Evolutionary conservation across 305 asterid genomes (phyloP).

Genomic region (Nicotiana rustica): DNA sequence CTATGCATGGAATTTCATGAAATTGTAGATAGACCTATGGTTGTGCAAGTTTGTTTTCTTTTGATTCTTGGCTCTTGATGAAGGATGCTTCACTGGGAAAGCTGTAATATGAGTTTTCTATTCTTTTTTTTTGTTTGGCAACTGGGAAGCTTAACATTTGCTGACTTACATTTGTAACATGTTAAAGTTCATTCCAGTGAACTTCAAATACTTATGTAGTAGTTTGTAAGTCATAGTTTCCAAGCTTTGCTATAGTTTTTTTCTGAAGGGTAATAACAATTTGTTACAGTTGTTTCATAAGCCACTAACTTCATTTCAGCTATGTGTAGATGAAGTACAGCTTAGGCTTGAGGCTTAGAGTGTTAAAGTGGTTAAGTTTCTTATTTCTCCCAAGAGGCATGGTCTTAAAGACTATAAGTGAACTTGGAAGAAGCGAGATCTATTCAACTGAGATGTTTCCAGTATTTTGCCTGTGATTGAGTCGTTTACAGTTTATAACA

Average conservation of each 20-base stretch:
- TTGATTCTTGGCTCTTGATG: not conserved
- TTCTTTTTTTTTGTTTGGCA: not conserved
- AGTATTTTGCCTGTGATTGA: conserved; percentile 6
- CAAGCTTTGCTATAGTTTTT: not conserved
- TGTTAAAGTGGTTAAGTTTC: not conserved
- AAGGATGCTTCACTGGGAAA: not conserved
- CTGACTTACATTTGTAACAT: not conserved
- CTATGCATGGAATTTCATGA: no score
- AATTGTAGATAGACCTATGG: not conserved
- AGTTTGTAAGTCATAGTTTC: not conserved
- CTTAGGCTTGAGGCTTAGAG: not conserved
- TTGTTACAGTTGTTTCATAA: not conserved
- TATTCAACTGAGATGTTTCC: not conserved
- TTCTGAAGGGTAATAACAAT: not conserved
- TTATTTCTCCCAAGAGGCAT: not conserved
- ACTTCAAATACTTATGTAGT: not conserved
- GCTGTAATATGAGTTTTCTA: not conserved
- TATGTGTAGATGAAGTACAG: not conserved
- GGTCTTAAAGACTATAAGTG: not conserved
- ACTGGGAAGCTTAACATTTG: not conserved
- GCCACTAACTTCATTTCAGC: not conserved
- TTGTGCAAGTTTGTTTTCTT: not conserved
- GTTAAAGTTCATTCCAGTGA: not conserved
- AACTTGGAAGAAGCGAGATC: not conserved
- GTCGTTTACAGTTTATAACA: not conserved